phyloP scores from a whole-genome alignment of 768 basidiomycete species.

The Naganishia friedmannii region DNA sequence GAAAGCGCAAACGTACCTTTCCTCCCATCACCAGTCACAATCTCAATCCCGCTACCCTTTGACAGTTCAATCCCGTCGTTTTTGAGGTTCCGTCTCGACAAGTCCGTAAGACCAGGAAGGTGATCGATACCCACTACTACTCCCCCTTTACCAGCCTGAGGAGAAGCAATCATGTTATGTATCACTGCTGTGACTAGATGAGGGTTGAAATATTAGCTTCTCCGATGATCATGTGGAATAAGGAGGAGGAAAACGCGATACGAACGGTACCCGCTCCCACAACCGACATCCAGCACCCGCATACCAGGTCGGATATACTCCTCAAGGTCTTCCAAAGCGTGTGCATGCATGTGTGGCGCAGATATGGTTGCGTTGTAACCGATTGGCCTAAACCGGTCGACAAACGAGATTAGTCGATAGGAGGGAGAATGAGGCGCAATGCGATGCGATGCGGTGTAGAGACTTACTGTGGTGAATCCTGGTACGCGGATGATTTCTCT shows the following conservation, averaged over 20 bases:
- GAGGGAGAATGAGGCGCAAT: not conserved
- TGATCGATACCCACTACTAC: conserved; percentile 86
- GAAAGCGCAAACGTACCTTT: conserved; percentile 54
- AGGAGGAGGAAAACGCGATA: not conserved
- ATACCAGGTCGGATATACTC: conserved; percentile 68
- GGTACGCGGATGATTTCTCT: conserved; percentile 60
- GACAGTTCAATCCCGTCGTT: conserved; percentile 61
- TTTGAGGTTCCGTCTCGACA: conserved; percentile 60
- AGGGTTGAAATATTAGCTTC: not conserved
- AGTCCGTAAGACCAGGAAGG: conserved; percentile 72
- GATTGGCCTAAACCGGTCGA: conserved; percentile 58
- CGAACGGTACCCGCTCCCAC: conserved; percentile 72
- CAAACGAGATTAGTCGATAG: too few relatives aligned
- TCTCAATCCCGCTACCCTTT: conserved; percentile 58
- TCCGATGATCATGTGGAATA: not conserved
- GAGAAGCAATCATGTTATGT: conserved; percentile 62
- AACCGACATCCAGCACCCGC: conserved; percentile 82
- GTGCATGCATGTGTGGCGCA: conserved; percentile 96
- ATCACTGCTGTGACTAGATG: conserved; percentile 63
- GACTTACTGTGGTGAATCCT: conserved; percentile 71
- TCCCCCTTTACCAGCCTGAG: conserved; percentile 4
- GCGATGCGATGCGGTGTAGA: not conserved
- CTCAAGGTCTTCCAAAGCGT: conserved; percentile 74
- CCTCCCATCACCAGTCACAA: conserved; percentile 77
- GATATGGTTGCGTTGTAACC: conserved; percentile 88